Percentiles rank a stretch among this genome's conserved stretches.
phyloP scores from a whole-genome alignment of 176 grass and related monocot species.

The Musa schizocarpa region DNA sequence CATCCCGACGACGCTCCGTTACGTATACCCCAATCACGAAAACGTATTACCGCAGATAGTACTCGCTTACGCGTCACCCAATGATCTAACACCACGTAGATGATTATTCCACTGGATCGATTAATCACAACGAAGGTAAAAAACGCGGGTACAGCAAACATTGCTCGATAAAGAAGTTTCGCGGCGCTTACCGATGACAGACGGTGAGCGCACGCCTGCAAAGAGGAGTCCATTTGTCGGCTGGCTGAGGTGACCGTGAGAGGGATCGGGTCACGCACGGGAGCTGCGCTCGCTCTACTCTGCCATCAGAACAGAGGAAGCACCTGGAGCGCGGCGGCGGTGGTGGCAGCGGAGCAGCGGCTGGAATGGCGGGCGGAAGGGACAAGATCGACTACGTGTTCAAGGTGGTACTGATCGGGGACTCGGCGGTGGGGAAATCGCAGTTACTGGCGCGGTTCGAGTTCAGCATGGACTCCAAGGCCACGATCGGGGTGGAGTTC shows the following conservation, averaged over 20 bases:
- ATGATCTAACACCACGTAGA: too few relatives aligned
- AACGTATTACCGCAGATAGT: too few relatives aligned
- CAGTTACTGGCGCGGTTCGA: background rate
- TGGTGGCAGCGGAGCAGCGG: background rate
- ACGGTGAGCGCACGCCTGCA: background rate
- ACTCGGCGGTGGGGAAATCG: conserved; percentile 8
- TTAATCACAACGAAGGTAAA: too few relatives aligned
- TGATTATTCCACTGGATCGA: too few relatives aligned
- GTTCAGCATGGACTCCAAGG: conserved; percentile 26
- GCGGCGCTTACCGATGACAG: too few relatives aligned
- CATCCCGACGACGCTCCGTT: too few relatives aligned
- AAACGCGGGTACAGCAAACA: too few relatives aligned
- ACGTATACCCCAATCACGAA: too few relatives aligned
- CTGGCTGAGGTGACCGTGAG: background rate
- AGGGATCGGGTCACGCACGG: background rate
- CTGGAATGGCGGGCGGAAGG: background rate
- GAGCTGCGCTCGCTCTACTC: background rate
- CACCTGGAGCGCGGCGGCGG: background rate
- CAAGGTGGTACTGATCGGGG: conserved; percentile 55
- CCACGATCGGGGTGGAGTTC: conserved; percentile 26
- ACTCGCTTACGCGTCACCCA: too few relatives aligned
- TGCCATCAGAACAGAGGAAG: background rate
- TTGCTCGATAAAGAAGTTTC: too few relatives aligned
- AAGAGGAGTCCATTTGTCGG: too few relatives aligned
- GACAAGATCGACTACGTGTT: conserved; percentile 53